Conservation (phyloP, 768 basidiomycete genomes). For the Hirschioporus abietinus region DNA sequence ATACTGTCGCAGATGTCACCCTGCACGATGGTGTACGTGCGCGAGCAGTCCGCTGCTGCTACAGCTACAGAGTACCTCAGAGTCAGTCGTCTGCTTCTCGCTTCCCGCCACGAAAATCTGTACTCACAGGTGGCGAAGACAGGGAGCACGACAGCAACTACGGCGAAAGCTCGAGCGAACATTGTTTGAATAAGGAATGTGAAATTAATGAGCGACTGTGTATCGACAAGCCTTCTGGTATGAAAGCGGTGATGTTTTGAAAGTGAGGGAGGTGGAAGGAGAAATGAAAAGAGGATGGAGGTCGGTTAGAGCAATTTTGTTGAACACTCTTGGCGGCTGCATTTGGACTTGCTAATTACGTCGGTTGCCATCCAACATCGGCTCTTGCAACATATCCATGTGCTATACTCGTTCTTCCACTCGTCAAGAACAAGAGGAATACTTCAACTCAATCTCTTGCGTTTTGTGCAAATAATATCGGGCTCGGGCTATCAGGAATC, state of each 20-base stretch:
- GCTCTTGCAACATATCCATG: neutral
- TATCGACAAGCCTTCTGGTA: slow-evolving; percentile 5
- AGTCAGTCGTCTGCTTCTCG: neutral
- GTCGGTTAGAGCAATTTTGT: neutral
- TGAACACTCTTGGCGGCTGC: neutral
- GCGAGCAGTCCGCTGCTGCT: slow-evolving; percentile 39
- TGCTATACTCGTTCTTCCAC: neutral
- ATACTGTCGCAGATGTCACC: slow-evolving; percentile 68
- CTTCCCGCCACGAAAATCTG: neutral
- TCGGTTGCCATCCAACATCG: neutral
- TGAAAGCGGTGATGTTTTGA: no score
- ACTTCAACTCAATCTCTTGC: no score
- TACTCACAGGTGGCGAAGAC: slow-evolving; percentile 40
- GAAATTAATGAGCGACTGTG: slow-evolving; percentile 18
- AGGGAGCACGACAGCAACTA: slow-evolving; percentile 40
- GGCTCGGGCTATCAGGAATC: no score
- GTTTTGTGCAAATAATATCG: no score
- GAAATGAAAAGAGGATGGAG: slow-evolving; percentile 3
- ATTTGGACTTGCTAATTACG: neutral
- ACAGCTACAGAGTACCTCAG: slow-evolving; percentile 11
- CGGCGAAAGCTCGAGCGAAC: slow-evolving; percentile 33
- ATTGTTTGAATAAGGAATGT: slow-evolving; percentile 23
- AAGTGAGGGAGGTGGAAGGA: slow-evolving; percentile 4
- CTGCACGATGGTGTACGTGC: slow-evolving; percentile 49
- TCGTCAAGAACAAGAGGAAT: no score